A percentile compares a stretch with the other conserved stretches of the same genome.
Evolutionary conservation across 2,329 filamentous ascomycete species (phyloP).

Genomic region (Zymoseptoria brevis): DNA sequence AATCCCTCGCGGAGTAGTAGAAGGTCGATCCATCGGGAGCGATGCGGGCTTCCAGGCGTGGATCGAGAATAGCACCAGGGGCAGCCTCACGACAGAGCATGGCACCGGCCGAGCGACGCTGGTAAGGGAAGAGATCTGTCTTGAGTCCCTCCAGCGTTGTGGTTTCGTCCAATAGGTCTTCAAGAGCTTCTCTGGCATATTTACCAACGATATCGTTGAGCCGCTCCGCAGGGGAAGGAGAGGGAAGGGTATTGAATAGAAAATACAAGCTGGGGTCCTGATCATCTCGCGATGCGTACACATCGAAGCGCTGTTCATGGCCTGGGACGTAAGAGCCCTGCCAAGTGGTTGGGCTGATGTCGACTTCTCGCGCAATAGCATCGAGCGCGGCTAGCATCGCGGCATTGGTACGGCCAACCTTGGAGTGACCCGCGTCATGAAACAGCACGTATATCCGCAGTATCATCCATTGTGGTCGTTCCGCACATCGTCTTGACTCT

Average conservation of each 20-base stretch:
- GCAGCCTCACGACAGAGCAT: slow-evolving; percentile 77
- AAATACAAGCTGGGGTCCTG: slow-evolving; percentile 50
- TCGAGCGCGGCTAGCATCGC: slow-evolving; percentile 42
- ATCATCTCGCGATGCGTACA: slow-evolving; percentile 36
- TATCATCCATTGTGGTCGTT: slow-evolving; percentile 6
- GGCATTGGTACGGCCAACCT: slow-evolving; percentile 43
- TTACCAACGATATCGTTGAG: slow-evolving; percentile 39
- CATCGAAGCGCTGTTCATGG: slow-evolving; percentile 28
- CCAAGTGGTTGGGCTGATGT: slow-evolving; percentile 53
- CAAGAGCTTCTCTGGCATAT: slow-evolving; percentile 47
- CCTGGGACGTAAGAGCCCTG: slow-evolving; percentile 32
- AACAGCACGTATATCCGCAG: slow-evolving; percentile 24
- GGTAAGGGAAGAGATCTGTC: slow-evolving; percentile 67
- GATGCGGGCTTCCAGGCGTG: slow-evolving; percentile 53
- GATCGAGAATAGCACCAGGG: slow-evolving; percentile 60
- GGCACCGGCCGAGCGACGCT: slow-evolving; percentile 66
- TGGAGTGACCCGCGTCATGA: slow-evolving; percentile 48
- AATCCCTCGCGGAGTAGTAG: slow-evolving; percentile 62
- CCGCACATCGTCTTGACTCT: slow-evolving; percentile 3
- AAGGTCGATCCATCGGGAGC: slow-evolving; percentile 57
- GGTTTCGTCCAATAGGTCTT: slow-evolving; percentile 44
- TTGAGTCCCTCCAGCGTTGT: slow-evolving; percentile 49
- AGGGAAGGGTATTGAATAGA: slow-evolving; percentile 66
- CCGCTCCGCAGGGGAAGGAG: slow-evolving; percentile 51
- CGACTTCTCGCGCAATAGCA: slow-evolving; percentile 45